These are phyloP conservation scores for Pezicula carpinea DNA, from an alignment of 2,329 filamentous ascomycete genomes.

Conservation along the genomic window DNA sequence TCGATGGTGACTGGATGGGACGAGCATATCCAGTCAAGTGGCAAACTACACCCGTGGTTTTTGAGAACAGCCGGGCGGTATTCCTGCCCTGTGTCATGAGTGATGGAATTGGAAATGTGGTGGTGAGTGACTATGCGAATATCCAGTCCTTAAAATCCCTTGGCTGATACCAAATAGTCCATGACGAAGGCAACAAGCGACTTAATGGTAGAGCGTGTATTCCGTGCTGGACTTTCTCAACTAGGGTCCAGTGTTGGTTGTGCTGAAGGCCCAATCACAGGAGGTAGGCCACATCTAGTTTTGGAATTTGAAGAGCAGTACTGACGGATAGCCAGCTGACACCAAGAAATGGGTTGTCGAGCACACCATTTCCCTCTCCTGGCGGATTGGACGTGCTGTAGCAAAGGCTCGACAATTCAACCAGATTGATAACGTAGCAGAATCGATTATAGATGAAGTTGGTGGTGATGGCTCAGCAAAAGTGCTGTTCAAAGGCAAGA, in stretches of 20 bases:
- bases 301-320: background rate
- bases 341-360: conserved; percentile 47
- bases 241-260: conserved; percentile 50
- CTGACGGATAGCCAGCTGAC: conserved; percentile 18
- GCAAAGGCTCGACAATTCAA: conserved; percentile 43
- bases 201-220: conserved; percentile 41
- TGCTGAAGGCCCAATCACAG: conserved; percentile 44
- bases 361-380: conserved; percentile 38
- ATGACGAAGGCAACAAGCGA: conserved; percentile 45
- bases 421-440: conserved; percentile 48
- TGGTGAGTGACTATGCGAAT: conserved; percentile 23
- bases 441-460: conserved; percentile 53
- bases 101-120: conserved; percentile 47
- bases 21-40: conserved; percentile 50
- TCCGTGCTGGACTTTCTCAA: conserved; percentile 46
- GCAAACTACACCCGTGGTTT: conserved; percentile 50
- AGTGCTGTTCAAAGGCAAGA: conserved; percentile 59
- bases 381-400: conserved; percentile 53
- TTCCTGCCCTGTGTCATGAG: conserved; percentile 43
- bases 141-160: background rate
- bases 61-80: conserved; percentile 38
- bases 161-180: conserved; percentile 1
- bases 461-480: conserved; percentile 47
- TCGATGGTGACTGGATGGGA: conserved; percentile 55
- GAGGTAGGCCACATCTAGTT: conserved; percentile 25